Conservation (phyloP, 768 basidiomycete genomes). For the Porpolomopsis calyptriformis region DNA sequence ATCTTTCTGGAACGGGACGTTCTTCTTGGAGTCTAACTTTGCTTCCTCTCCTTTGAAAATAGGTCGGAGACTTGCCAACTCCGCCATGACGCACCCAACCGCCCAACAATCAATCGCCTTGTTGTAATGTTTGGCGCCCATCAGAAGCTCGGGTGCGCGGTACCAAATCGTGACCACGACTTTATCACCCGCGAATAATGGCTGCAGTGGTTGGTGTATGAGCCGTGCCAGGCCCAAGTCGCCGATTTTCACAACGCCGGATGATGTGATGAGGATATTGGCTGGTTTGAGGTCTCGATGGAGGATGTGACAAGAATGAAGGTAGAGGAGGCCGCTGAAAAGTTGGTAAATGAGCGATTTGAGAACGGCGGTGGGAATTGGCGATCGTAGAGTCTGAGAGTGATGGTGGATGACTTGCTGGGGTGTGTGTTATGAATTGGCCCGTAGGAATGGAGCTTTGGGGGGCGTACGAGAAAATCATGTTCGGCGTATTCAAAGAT, state of each 20-base stretch:
- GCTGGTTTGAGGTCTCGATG: constrained; percentile 98
- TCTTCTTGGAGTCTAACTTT: constrained; percentile 93
- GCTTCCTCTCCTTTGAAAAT: constrained; percentile 99
- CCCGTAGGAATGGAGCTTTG: not conserved
- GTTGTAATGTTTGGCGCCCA: constrained; percentile 97
- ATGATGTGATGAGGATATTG: constrained; percentile 89
- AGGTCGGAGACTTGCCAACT: constrained; percentile 83
- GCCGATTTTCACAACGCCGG: constrained; percentile 93
- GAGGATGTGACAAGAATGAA: constrained; percentile 89
- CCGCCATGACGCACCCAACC: constrained; percentile 94
- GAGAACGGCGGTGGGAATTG: constrained; percentile 68
- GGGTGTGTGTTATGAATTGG: not conserved
- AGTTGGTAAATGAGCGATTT: constrained; percentile 94
- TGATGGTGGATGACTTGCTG: constrained; percentile 99
- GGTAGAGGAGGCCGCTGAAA: constrained; percentile 86
- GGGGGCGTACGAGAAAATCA: constrained; percentile 77
- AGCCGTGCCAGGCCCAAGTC: constrained; percentile 92
- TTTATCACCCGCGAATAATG: constrained; percentile 88
- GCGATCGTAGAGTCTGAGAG: constrained; percentile 73
- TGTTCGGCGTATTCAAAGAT: constrained; percentile 99
- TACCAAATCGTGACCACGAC: constrained; percentile 99
- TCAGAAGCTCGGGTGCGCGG: constrained; percentile 87
- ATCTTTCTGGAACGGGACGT: constrained; percentile 92
- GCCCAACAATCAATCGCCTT: constrained; percentile 97
- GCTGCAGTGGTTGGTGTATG: constrained; percentile 83